These are phyloP conservation scores for Tuber umbilicatum DNA, from an alignment of 495 filamentous ascomycete genomes.

Conservation along the genomic window DNA sequence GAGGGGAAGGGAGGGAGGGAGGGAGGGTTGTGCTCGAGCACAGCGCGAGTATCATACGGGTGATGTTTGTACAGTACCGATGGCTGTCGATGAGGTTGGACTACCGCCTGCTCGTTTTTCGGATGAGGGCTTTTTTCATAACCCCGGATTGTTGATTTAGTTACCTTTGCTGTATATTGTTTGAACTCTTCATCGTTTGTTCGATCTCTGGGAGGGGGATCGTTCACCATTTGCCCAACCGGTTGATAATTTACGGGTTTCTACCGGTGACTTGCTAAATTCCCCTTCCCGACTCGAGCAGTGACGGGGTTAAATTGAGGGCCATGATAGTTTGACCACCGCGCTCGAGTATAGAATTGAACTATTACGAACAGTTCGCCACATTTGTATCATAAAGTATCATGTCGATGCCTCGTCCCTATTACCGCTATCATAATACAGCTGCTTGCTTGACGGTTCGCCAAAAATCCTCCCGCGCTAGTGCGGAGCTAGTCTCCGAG, in stretches of 20 bases:
- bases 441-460: neutral
- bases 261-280: neutral
- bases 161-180: neutral
- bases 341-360: neutral
- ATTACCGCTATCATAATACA: too few species aligned
- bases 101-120: neutral
- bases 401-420: neutral
- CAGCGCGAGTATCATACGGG: too few species aligned
- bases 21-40: too few species aligned
- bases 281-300: neutral
- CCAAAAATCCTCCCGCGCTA: neutral
- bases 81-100: too few species aligned
- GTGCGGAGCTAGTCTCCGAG: constrained; percentile 1
- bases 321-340: neutral
- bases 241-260: neutral
- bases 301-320: neutral
- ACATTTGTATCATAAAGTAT: neutral
- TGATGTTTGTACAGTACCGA: too few species aligned
- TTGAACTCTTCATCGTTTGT: neutral
- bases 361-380: neutral
- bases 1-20: neutral
- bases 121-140: neutral
- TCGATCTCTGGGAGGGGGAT: neutral
- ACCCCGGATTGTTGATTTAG: neutral
- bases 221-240: neutral